Base-by-base conservation (phyloP, 2,329 filamentous ascomycete genomes). In the Pseudofabraea citricarpa region DNA sequence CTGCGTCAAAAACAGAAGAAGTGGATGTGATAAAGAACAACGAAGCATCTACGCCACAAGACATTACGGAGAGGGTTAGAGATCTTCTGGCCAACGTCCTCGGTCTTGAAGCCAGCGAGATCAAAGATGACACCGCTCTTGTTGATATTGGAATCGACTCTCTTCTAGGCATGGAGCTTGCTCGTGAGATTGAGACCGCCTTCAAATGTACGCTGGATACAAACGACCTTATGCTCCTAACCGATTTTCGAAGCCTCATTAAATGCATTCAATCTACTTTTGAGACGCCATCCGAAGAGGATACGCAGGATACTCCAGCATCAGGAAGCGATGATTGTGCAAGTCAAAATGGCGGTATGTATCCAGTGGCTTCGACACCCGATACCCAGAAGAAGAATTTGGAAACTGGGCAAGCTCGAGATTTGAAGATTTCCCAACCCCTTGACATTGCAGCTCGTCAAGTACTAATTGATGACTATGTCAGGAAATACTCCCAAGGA, bases 131-230 rank as follows among this genome's bases (percentile, higher is more conserved):
- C 15, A 54, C 54, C 6, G 48, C 60, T 13, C 58, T 74, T 15
- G 62, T 58, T 6, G 67, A 72, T 31, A 44, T 73, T 3, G 72
- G 72, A 1, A 71, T 75, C 21, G 72, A 75, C 52, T 75, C 72
- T 0, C 58, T 75, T 0, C 68, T 72, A 63, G 68, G 62, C 0
- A 73, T 72, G 66, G 71, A 75, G 50, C 49, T 74, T 38, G 62
- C 57, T 1, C 59, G 59, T 2, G 71, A 74, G 36, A 49, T 72
- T 4, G 64, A 70, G 32, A 40, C 43, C 2, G 48, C 50, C 0
- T 70, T 73, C 47, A 57, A 61, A 3, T 60, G 57, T 38, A 57
- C 53, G 0, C 36, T 68, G 5, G 36, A 52, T 3, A 46, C 46
- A 7, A 50, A 48, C 0, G 50, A 59, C 18, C 39, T 61, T 8